These are phyloP conservation scores for Aurantiochytrium sp. DNA, from an alignment of 108 stramenopile species.

Conservation along the genomic window DNA sequence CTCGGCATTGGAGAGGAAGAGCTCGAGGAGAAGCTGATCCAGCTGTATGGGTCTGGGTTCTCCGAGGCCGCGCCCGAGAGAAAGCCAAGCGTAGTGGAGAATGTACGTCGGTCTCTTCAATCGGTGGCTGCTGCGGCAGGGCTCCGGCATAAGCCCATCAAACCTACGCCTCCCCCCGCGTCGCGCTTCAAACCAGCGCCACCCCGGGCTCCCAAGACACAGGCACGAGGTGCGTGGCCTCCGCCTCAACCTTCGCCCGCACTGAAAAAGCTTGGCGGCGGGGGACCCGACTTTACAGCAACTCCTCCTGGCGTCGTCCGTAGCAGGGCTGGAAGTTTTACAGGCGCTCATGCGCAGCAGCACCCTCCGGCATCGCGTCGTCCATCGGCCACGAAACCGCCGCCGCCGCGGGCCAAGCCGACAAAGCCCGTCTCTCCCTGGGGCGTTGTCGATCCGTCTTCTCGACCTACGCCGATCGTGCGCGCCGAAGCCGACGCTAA, in stretches of 20 bases:
- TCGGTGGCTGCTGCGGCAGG: background rate
- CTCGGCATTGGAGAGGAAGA: background rate
- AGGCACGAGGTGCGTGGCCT: background rate
- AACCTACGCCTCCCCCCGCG: background rate
- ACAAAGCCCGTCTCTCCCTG: background rate
- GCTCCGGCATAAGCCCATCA: background rate
- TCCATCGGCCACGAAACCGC: background rate
- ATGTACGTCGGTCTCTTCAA: background rate
- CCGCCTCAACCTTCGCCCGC: background rate
- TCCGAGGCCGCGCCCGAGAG: background rate
- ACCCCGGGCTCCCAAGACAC: background rate
- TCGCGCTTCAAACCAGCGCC: background rate
- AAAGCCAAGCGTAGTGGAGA: background rate
- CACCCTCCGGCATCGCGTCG: background rate
- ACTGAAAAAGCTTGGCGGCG: background rate
- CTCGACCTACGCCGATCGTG: background rate
- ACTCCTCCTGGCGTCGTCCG: background rate
- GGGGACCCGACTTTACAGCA: background rate
- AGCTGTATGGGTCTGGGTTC: constrained; percentile 9
- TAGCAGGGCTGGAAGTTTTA: too few species aligned
- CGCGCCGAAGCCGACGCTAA: background rate
- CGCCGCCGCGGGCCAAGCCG: background rate
- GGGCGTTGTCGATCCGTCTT: background rate
- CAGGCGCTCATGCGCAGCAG: too few species aligned
- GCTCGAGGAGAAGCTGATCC: constrained; percentile 12